Evolutionary conservation across 176 grass and related monocot species (phyloP), one percentile per base, ranked within the genome.

Genomic region (Zea luxurians): DNA sequence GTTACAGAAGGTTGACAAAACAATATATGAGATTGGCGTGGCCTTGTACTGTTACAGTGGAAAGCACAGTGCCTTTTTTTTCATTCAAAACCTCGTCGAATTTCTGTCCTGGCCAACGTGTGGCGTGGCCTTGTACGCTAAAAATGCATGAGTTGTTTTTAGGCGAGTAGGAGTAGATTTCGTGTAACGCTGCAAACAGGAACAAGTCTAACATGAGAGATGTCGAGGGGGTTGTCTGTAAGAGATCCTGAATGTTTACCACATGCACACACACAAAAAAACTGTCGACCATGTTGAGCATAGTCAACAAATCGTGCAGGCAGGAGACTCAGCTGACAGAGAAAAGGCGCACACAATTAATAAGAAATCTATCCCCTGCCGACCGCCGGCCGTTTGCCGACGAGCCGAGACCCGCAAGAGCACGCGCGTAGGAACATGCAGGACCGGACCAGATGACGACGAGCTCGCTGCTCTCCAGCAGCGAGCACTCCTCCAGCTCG

Each of bases 401-500:
- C 34, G 44, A n/a, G 8, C 13, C 13, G 60, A 55, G n/a, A n/a
- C n/a, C n/a, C n/a, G n/a, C 4, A 60, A 17, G 74, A 2, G 1
- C n/a, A n/a, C n/a, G n/a, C n/a, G n/a, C n/a, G 1, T 0, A n/a
- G 71, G 72, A 76, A 88, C 91, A 57, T 50, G 76, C 77, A 90
- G 72, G 92, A 93, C 6, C 96, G 82, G 79, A 80, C 76, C n/a
- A n/a, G n/a, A n/a, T n/a, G 70, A n/a, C n/a, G n/a, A 84, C 89
- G 68, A 89, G 80, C 83, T 90, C 91, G 66, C 88, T 88, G 62
- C 90, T 75, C 68, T 99, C 92, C 64, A 99, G 96, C 87, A 99
- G 92, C 88, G 90, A 93, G 63, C 85, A 90, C 73, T 99, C 92
- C 13, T 99, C 90, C 8, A 95, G 92, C 83, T 95, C 96, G 6